phyloP scores from a whole-genome alignment of 768 basidiomycete species.

The Xerocomellus amylosporus region DNA sequence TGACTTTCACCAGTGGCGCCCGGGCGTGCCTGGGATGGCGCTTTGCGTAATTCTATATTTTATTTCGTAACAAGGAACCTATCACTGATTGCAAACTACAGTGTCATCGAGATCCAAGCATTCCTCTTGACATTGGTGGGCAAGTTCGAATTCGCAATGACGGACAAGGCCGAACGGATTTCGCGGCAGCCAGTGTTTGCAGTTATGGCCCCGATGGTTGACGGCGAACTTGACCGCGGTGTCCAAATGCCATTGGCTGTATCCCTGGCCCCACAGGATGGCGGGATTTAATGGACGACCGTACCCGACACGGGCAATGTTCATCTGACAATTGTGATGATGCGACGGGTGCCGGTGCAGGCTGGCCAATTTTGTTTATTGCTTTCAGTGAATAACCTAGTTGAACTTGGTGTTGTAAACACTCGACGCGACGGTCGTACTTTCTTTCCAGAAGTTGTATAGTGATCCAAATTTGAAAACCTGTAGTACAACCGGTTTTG shows the following conservation, averaged over 20 bases:
- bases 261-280: conserved; percentile 9
- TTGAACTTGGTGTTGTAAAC: no score
- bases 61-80: background rate
- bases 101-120: conserved; percentile 50
- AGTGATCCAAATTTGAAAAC: no score
- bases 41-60: conserved; percentile 19
- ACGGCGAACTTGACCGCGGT: conserved; percentile 31
- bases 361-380: no score
- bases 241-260: conserved; percentile 29
- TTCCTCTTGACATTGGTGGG: conserved; percentile 52
- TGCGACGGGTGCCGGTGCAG: no score
- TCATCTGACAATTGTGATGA: background rate
- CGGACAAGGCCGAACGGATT: conserved; percentile 22
- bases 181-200: conserved; percentile 23
- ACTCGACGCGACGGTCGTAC: no score
- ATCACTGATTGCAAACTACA: conserved; percentile 1
- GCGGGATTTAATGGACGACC: background rate
- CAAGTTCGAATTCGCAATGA: conserved; percentile 48
- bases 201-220: conserved; percentile 36
- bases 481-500: no score
- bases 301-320: background rate
- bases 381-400: no score
- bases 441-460: no score
- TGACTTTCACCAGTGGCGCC: conserved; percentile 17
- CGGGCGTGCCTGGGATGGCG: conserved; percentile 28